Evolutionary conservation across 2,329 filamentous ascomycete genomes (phyloP).

Genomic region (Fulvia fulva): DNA sequence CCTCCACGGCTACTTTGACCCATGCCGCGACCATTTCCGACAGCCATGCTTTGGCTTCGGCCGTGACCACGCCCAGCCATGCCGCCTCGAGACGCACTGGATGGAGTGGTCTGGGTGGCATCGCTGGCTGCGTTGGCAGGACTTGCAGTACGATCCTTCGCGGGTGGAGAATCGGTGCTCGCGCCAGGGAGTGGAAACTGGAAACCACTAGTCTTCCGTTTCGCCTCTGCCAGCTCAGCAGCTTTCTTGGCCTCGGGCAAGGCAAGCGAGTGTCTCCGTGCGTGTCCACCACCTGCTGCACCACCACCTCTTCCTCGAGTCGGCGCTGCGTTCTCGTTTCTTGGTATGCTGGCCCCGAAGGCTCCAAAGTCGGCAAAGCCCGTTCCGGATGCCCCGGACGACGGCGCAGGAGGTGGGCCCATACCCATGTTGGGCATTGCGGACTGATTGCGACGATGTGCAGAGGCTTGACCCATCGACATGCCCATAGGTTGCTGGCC

Average conservation of each 20-base stretch:
- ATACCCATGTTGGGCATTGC: conserved; percentile 89
- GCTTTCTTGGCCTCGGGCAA: conserved; percentile 96
- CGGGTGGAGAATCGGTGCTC: conserved; percentile 47
- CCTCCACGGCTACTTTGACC: conserved; percentile 58
- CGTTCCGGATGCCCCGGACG: conserved; percentile 75
- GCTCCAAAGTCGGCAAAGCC: conserved; percentile 72
- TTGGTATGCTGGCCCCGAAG: conserved; percentile 30
- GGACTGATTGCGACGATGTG: conserved; percentile 97
- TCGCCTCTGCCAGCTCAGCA: conserved; percentile 93
- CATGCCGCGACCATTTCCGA: conserved; percentile 64
- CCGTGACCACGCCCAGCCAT: conserved; percentile 49
- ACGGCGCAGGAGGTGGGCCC: conserved; percentile 75
- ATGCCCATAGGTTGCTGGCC: conserved; percentile 59
- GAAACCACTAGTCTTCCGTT: conserved; percentile 88
- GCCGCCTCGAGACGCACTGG: conserved; percentile 31
- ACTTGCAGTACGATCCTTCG: conserved; percentile 52
- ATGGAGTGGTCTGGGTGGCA: conserved; percentile 20
- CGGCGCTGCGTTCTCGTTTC: conserved; percentile 64
- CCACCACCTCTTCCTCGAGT: conserved; percentile 69
- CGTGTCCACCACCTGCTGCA: conserved; percentile 70
- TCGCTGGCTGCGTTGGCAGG: conserved; percentile 43
- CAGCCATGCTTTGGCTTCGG: conserved; percentile 87
- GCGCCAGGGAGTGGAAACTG: conserved; percentile 82
- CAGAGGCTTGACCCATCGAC: conserved; percentile 67
- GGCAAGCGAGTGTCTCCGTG: conserved; percentile 89